Conservation (phyloP, 345 rosid species). For the Brassica juncea region DNA sequence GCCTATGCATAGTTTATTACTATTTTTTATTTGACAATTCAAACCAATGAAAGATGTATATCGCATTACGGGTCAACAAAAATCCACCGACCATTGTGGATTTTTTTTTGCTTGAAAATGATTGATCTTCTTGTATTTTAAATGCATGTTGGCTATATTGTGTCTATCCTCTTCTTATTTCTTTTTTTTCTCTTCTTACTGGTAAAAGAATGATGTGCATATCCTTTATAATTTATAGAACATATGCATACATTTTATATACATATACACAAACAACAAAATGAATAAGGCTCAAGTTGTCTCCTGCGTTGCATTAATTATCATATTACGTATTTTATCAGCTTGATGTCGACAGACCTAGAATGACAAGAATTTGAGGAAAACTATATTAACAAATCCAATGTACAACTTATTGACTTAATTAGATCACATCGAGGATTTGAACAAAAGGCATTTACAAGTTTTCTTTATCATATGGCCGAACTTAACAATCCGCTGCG, state of each 20-base stretch:
- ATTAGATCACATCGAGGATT: not conserved
- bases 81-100: conserved; percentile 33
- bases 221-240: not conserved
- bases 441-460: not conserved
- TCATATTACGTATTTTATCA: not conserved
- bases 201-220: not conserved
- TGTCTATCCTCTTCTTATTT: not conserved
- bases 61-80: conserved; percentile 37
- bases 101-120: conserved; percentile 2
- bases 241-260: not conserved
- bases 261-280: not conserved
- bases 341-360: not conserved
- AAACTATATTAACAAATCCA: not conserved
- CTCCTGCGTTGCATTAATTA: not conserved
- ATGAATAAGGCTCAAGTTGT: not conserved
- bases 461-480: not conserved
- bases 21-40: conserved; percentile 37
- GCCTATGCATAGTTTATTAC: conserved; percentile 1
- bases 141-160: not conserved
- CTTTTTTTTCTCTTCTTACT: not conserved
- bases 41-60: conserved; percentile 21
- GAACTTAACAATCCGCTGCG: not conserved
- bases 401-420: not conserved
- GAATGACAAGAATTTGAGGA: not conserved
- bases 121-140: conserved; percentile 4